phyloP scores from a whole-genome alignment of 768 basidiomycete genomes.

The Leccinum truebloodii region DNA sequence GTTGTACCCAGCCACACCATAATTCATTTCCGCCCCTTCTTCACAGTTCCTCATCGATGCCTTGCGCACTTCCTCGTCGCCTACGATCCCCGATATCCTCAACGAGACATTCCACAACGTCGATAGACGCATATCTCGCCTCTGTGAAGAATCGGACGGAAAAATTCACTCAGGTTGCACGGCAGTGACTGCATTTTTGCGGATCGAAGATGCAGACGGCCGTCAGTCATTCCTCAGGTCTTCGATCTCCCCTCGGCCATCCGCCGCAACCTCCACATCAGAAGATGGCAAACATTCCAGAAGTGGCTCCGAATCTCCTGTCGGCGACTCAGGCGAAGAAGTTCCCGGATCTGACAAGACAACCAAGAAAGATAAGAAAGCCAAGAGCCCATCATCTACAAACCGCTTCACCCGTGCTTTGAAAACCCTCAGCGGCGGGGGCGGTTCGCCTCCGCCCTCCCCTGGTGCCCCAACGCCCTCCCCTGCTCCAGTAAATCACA shows the following conservation, averaged over 20 bases:
- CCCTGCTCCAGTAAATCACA: constrained; percentile 33
- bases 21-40: constrained; percentile 10
- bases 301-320: constrained; percentile 43
- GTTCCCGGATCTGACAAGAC: constrained; percentile 34
- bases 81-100: constrained; percentile 80
- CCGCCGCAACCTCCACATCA: constrained; percentile 35
- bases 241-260: constrained; percentile 24
- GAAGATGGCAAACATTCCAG: constrained; percentile 32
- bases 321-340: constrained; percentile 46
- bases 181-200: constrained; percentile 92
- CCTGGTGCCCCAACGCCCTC: constrained; percentile 9
- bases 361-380: constrained; percentile 43
- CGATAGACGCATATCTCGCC: constrained; percentile 76
- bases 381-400: constrained; percentile 39
- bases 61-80: constrained; percentile 57
- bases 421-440: constrained; percentile 46
- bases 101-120: constrained; percentile 95
- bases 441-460: constrained; percentile 21
- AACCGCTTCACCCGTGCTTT: constrained; percentile 58
- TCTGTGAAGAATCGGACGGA: constrained; percentile 85
- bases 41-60: constrained; percentile 63
- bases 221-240: constrained; percentile 63
- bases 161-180: constrained; percentile 98
- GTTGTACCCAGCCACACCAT: background rate
- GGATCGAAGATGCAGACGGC: constrained; percentile 82